These are phyloP conservation scores for Hymenoscyphus infarciens DNA, from an alignment of 2,329 filamentous ascomycete genomes.

Conservation along the genomic window DNA sequence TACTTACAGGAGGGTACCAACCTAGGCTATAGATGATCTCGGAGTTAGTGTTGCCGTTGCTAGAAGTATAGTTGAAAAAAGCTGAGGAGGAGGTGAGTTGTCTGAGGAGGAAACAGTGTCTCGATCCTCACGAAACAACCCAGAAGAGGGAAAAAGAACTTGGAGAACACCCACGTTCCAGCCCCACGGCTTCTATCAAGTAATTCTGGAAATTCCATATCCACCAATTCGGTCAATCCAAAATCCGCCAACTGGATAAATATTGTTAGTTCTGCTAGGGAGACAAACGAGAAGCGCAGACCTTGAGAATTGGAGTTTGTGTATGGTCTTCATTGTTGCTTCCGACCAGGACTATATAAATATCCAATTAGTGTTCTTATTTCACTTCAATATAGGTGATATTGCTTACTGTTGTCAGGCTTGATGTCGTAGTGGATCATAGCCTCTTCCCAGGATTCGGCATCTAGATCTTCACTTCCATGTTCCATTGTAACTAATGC, in stretches of 20 bases:
- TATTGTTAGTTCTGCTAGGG: not conserved
- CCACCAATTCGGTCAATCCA: not conserved
- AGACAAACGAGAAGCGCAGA: not conserved
- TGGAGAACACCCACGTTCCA: too few species aligned
- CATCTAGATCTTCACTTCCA: not conserved
- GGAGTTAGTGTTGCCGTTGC: too few species aligned
- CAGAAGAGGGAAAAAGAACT: too few species aligned
- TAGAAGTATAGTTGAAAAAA: too few species aligned
- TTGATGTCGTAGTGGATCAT: not conserved
- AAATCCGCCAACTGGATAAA: not conserved
- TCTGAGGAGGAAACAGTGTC: too few species aligned
- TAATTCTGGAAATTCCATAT: too few species aligned
- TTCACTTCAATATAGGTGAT: not conserved
- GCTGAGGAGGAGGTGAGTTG: too few species aligned
- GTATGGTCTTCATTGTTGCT: not conserved
- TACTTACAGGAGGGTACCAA: too few species aligned
- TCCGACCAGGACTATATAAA: not conserved
- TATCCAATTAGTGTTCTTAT: not conserved
- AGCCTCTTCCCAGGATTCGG: not conserved
- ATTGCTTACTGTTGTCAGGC: not conserved
- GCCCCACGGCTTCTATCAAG: too few species aligned
- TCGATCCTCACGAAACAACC: too few species aligned
- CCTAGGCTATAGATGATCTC: too few species aligned
- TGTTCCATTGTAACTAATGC: not conserved
- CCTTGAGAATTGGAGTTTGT: not conserved